Evolutionary conservation across 1,139 yeast species (phyloP), one percentile per base, ranked within the genome.

Genomic region (Saccharomyces hybrid): DNA sequence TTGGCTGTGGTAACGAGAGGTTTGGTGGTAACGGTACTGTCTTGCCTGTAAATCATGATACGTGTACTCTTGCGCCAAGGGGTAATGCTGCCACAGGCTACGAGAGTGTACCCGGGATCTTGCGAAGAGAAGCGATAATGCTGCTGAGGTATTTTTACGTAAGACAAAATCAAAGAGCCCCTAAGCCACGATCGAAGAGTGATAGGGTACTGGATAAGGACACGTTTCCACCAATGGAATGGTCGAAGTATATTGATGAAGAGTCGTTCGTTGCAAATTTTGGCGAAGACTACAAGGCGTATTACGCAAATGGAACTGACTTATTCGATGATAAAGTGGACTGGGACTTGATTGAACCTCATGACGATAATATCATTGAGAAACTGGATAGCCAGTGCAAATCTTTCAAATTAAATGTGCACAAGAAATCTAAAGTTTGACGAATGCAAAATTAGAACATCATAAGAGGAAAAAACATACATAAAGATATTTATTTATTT

Each of bases 11-110:
- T 0, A 93, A 93, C 68, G 98, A 93, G 60, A 73, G 99, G 52
- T 93, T 93, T 73, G 99, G 99, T 0, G 99, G 99, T 0, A 90
- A 91, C 68, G 98, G 99, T 0, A 85, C 96, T 0, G 95, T 93
- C 2, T 70, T 89, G 26, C 70, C 76, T 14, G 77, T 89, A 1
- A 82, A 89, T 62, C 70, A 70, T 3, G 90, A 84, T 58, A 59
- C 63, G 0, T 58, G 68, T 4, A 61, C 70, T 0, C 13, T 47
- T 5, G 38, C 26, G 23, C 27, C 50, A 9, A 41, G 6, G 14
- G 34, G 48, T 2, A 52, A 53, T 5, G 32, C 25, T 13, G 16
- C 56, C 58, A 16, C 44, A 38, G 14, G 54, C 63, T 29, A 68
- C 23, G 50, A 72, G 16, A 69, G 75, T 2, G 88, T 86, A 65